Base-by-base conservation (phyloP, 1,284 basidiomycete species). In the Caloboletus firmus region DNA sequence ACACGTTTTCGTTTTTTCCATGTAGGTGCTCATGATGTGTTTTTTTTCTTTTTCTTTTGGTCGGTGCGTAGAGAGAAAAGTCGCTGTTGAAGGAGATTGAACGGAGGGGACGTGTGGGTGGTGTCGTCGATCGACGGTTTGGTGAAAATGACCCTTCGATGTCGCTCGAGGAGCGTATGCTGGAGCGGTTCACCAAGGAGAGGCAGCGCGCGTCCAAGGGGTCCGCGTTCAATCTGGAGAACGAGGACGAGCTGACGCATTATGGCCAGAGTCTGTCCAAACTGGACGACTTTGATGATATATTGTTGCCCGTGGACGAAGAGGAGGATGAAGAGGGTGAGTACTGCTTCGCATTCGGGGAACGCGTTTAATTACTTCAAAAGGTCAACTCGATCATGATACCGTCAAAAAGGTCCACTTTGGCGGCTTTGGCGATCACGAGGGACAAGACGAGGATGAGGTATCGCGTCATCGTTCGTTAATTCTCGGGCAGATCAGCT, bases 101-200 rank as follows among this genome's bases (percentile, higher is more conserved):
- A 49, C 82, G 88, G 59, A 84, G 80, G 64, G 84, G 82, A 45
- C 89, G 88, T 61, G 85, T 89, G 13, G 95, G 95, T 11, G 91
- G 93, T 5, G 89, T 99, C 60, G 76, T 96, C 51, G 97, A 99
- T 73, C 84, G 93, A 52, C 89, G 97, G 37, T 98, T 99, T 65
- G 97, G 97, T 74, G 97, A 99, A 81, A 89, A 91, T 64, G 87
- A 99, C 63, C 87, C 95, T 2, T 82, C 84, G 11, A 85, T 99
- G 81, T 89, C 89, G 11, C 79, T 94, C 17, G 97, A 99, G 70
- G 96, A 99, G 64, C 91, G 94, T 60, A 98, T 98, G 88, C 81
- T 99, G 28, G 95, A 98, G 73, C 88, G 97, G 35, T 99, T 98
- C 71, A 98, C 95, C 6, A 83, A 83, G 57, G 96, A 98, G 71